These are phyloP conservation scores for Claviceps digitariae DNA, from an alignment of 2,329 filamentous ascomycete genomes.

Conservation along the genomic window DNA sequence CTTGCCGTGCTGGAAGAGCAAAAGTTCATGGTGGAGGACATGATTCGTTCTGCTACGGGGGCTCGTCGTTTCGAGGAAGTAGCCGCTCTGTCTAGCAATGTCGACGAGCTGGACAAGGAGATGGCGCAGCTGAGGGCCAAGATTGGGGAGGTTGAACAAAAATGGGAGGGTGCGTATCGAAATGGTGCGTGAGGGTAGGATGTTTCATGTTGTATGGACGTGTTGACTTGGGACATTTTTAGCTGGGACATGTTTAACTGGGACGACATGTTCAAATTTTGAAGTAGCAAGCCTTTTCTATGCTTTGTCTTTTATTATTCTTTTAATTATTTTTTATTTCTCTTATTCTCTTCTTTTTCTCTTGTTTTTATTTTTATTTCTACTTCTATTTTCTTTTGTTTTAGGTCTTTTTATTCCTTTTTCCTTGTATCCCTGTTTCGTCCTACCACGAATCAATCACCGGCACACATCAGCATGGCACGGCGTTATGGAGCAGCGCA, in stretches of 20 bases:
- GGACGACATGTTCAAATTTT: no score
- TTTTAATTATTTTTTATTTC: no score
- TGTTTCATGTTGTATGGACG: no score
- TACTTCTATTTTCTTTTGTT: no score
- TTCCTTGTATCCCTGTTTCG: neutral
- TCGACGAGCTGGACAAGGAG: slow-evolving; percentile 70
- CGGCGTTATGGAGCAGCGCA: slow-evolving; percentile 16
- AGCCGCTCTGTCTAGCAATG: slow-evolving; percentile 60
- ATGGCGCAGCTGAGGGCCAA: slow-evolving; percentile 55
- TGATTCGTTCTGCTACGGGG: slow-evolving; percentile 66
- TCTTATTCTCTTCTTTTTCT: neutral
- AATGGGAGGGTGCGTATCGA: slow-evolving; percentile 40
- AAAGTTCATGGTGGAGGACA: slow-evolving; percentile 74
- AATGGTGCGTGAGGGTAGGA: slow-evolving; percentile 8
- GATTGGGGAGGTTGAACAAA: slow-evolving; percentile 50
- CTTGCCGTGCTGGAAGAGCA: slow-evolving; percentile 84
- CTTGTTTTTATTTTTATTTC: neutral
- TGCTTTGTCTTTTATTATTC: no score
- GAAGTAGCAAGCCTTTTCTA: no score
- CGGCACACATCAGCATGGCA: slow-evolving; percentile 18
- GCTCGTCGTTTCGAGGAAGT: slow-evolving; percentile 79
- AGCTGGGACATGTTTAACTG: no score
- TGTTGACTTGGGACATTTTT: no score
- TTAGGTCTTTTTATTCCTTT: neutral
- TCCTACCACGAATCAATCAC: no score